Conservation (phyloP, 2,329 filamentous ascomycete genomes). For the Tolypocladium capitatum region DNA sequence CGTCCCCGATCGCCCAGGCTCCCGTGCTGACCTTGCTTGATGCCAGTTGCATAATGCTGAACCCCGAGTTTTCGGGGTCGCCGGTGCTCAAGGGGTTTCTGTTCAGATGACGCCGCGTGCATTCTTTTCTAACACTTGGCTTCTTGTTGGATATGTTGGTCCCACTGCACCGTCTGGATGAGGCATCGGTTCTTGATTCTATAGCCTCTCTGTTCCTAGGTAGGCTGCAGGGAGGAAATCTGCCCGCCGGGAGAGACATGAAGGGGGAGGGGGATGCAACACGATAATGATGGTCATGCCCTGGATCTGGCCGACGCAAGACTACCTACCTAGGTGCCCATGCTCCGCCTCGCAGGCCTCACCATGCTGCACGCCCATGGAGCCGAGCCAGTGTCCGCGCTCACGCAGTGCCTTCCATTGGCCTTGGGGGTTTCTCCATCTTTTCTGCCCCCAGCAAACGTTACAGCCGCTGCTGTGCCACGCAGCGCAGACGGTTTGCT, state of each 20-base stretch:
- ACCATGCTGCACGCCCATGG: too few relatives aligned
- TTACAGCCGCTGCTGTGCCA: neutral
- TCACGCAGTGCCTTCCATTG: too few relatives aligned
- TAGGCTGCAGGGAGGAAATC: neutral
- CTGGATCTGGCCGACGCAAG: neutral
- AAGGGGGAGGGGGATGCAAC: neutral
- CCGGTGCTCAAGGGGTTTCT: constrained; percentile 12
- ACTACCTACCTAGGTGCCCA: too few relatives aligned
- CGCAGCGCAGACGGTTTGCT: neutral
- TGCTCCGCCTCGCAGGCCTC: too few relatives aligned
- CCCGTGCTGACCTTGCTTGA: constrained; percentile 5
- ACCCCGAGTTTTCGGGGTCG: constrained; percentile 10
- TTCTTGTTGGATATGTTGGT: neutral
- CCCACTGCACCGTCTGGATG: neutral
- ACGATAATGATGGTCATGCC: neutral
- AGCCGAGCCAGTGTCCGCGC: too few relatives aligned
- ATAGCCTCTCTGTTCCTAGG: too few relatives aligned
- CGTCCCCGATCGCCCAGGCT: neutral
- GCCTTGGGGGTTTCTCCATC: too few relatives aligned
- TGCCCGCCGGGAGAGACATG: neutral
- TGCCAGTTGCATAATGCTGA: constrained; percentile 8
- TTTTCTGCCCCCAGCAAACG: too few relatives aligned
- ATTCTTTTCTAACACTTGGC: neutral
- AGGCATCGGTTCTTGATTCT: too few relatives aligned
- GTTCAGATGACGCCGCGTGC: constrained; percentile 5